phyloP scores from a whole-genome alignment of 2,329 filamentous ascomycete species.

The Aspergillus uvarum region DNA sequence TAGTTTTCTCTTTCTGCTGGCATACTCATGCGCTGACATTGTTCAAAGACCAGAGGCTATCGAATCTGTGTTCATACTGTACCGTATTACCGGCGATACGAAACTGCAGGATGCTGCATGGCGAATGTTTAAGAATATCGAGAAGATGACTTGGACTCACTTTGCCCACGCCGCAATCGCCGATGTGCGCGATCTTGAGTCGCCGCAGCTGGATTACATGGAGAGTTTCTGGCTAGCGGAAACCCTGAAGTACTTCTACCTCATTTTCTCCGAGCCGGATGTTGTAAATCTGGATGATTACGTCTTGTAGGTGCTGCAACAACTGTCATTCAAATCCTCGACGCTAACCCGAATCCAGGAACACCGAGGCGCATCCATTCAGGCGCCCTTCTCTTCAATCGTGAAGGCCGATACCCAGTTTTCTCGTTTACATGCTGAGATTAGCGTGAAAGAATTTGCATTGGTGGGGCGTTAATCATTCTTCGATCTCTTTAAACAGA shows the following conservation, averaged over 20 bases:
- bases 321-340: background rate
- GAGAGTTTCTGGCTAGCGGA: constrained; percentile 50
- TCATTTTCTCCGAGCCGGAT: constrained; percentile 45
- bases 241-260: constrained; percentile 48
- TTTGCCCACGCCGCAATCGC: constrained; percentile 46
- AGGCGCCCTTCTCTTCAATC: constrained; percentile 21
- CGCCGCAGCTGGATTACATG: constrained; percentile 41
- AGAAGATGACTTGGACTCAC: constrained; percentile 44
- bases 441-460: background rate
- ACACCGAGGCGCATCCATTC: constrained; percentile 45
- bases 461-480: constrained; percentile 14
- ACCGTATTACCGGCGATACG: constrained; percentile 58
- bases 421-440: background rate
- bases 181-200: constrained; percentile 38
- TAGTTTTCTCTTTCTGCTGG: background rate
- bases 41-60: constrained; percentile 55
- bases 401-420: background rate
- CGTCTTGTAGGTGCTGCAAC: constrained; percentile 37
- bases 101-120: constrained; percentile 48
- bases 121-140: constrained; percentile 52
- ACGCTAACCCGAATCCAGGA: constrained; percentile 24
- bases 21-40: constrained; percentile 1
- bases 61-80: constrained; percentile 62
- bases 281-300: constrained; percentile 45
- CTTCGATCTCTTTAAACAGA: too few relatives aligned